Evolutionary conservation across 805 yeast species (phyloP), one percentile per base, ranked within the genome.

Genomic region (Metschnikowia noctiluminum): DNA sequence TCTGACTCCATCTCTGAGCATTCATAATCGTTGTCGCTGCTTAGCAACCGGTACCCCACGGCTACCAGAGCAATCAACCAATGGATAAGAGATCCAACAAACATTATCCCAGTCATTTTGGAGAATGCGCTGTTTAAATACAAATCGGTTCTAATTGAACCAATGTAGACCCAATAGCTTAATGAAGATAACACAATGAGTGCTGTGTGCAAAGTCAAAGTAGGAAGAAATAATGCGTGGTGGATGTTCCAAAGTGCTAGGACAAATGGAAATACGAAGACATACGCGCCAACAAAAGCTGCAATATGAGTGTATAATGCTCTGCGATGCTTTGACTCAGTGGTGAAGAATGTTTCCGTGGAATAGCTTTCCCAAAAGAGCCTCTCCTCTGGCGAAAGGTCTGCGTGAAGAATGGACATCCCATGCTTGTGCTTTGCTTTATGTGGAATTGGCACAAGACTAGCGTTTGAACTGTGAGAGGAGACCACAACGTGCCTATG

Each of bases 111-210:
- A 26, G 86, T 77, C 81, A 87, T 81, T 58, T 76, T 78, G 12
- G 79, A 68, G 65, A 90, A 90, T 0, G 86, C 84, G 62, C 88
- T 88, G 37, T 77, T 73, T 0, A 96, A 96, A 63, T 89, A 92
- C 58, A 89, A 70, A 34, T 62, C 67, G 0, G 87, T 85, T 30
- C 49, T 34, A 26, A 82, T 84, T 14, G 84, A 71, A 5, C 71
- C 63, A 37, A 80, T 77, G 60, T 84, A 89, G 9, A 84, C 66
- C 43, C 79, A 75, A 57, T 83, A 79, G 15, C 77, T 65, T 13
- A 82, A 52, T 46, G 86, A 65, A 1, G 94, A 81, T 0, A 77
- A 59, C 3, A 81, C 38, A 6, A 78, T 65, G 6, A 77, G 55
- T 0, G 62, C 61, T 6, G 79, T 62, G 62, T 87, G 84, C 6